phyloP scores from a whole-genome alignment of 192 early-diverging fungal species.

The Umbelopsis sp. region DNA sequence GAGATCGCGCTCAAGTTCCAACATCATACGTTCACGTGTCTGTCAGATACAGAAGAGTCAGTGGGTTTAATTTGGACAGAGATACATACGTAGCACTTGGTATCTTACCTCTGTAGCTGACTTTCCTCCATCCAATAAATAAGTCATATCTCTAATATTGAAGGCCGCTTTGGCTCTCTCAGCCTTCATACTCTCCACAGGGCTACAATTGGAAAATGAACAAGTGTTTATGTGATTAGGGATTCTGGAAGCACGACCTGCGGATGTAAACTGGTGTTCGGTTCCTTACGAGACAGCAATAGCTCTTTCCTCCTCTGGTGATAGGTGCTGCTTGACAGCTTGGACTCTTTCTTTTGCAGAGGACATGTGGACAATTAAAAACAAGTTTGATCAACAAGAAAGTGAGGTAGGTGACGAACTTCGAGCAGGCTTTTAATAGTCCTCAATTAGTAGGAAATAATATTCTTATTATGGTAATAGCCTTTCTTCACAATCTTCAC shows the following conservation, averaged over 20 bases:
- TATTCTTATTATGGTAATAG: neutral
- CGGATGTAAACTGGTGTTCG: too few species aligned
- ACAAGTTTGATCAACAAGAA: neutral
- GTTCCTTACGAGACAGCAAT: slow-evolving; percentile 29
- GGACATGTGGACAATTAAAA: neutral
- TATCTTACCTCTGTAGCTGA: slow-evolving; percentile 51
- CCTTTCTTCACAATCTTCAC: too few species aligned
- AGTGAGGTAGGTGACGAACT: neutral
- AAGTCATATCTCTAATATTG: slow-evolving; percentile 76
- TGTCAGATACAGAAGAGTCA: slow-evolving; percentile 9
- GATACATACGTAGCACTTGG: neutral
- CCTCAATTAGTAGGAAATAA: neutral
- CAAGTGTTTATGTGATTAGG: neutral
- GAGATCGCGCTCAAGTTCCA: slow-evolving; percentile 85
- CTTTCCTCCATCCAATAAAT: slow-evolving; percentile 82
- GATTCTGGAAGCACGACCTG: neutral
- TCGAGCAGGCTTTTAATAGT: slow-evolving; percentile 2
- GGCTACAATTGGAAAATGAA: slow-evolving; percentile 14
- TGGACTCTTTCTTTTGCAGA: slow-evolving; percentile 27
- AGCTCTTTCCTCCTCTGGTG: slow-evolving; percentile 28
- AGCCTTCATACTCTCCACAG: slow-evolving; percentile 54
- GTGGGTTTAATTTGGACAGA: neutral
- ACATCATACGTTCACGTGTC: slow-evolving; percentile 81
- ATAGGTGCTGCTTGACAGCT: slow-evolving; percentile 30
- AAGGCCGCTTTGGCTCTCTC: slow-evolving; percentile 81